Evolutionary conservation across 2,329 filamentous ascomycete genomes (phyloP).

Genomic region (Claviceps capensis): DNA sequence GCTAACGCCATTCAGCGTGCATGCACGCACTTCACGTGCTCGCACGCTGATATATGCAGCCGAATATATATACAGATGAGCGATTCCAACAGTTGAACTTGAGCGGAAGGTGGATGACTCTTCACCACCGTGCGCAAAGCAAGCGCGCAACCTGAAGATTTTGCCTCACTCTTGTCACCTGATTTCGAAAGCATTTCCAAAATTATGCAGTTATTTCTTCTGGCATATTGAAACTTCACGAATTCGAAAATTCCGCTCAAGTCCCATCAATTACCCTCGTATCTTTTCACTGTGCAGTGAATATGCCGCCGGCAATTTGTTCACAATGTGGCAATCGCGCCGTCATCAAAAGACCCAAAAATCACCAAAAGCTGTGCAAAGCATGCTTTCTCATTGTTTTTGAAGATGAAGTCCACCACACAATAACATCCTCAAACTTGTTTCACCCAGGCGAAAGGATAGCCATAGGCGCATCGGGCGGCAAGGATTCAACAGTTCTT

Average conservation of each 20-base stretch:
- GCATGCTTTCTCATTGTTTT: conserved; percentile 77
- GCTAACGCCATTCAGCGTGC: no score
- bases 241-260: neutral
- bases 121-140: neutral
- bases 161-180: neutral
- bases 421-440: conserved; percentile 67
- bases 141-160: no score
- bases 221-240: no score
- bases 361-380: conserved; percentile 86
- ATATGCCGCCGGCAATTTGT: conserved; percentile 68
- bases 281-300: neutral
- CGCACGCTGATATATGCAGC: no score
- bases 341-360: conserved; percentile 86
- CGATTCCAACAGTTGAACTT: neutral
- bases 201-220: no score
- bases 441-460: conserved; percentile 75
- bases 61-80: no score
- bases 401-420: conserved; percentile 87
- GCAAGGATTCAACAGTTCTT: conserved; percentile 93
- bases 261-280: neutral
- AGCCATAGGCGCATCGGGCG: conserved; percentile 90
- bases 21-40: no score
- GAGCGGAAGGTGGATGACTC: neutral
- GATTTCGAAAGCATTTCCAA: neutral
- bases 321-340: conserved; percentile 66